Evolutionary conservation across 805 yeast genomes (phyloP).

Genomic region (Candida golubevii): DNA sequence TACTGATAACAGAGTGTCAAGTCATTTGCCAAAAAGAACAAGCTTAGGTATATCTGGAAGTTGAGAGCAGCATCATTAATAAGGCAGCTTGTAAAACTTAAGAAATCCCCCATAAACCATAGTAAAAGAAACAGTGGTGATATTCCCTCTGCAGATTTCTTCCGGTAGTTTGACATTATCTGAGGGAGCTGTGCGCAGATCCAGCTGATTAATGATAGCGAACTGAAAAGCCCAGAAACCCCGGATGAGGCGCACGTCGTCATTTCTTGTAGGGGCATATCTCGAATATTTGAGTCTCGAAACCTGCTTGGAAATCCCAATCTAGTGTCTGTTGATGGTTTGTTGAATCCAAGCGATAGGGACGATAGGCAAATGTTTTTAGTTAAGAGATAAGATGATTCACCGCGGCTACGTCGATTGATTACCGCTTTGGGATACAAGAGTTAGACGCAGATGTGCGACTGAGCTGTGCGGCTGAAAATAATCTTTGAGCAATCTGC

Average conservation of each 20-base stretch:
- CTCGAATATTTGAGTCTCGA: no score
- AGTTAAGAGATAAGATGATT: constrained; percentile 3
- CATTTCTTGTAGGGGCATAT: neutral
- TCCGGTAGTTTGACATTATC: constrained; percentile 52
- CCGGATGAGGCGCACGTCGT: constrained; percentile 6
- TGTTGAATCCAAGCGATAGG: no score
- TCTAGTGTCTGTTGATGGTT: no score
- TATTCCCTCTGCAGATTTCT: constrained; percentile 64
- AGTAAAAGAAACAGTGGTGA: constrained; percentile 54
- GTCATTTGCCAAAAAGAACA: constrained; percentile 55
- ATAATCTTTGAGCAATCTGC: no score
- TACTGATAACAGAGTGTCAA: constrained; percentile 63
- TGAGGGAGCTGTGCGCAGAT: constrained; percentile 74
- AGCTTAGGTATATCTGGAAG: constrained; percentile 37
- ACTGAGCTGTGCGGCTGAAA: no score
- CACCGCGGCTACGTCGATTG: constrained; percentile 7
- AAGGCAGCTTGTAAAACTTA: constrained; percentile 38
- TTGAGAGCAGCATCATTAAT: constrained; percentile 33
- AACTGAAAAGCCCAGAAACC: constrained; percentile 17
- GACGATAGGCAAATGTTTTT: no score
- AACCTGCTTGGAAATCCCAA: no score
- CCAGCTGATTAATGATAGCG: constrained; percentile 44
- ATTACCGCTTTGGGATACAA: constrained; percentile 4
- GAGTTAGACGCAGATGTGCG: no score
- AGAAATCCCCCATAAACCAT: constrained; percentile 56